Evolutionary conservation across 441 rosid species (phyloP).

Genomic region (Mallotus repandus): DNA sequence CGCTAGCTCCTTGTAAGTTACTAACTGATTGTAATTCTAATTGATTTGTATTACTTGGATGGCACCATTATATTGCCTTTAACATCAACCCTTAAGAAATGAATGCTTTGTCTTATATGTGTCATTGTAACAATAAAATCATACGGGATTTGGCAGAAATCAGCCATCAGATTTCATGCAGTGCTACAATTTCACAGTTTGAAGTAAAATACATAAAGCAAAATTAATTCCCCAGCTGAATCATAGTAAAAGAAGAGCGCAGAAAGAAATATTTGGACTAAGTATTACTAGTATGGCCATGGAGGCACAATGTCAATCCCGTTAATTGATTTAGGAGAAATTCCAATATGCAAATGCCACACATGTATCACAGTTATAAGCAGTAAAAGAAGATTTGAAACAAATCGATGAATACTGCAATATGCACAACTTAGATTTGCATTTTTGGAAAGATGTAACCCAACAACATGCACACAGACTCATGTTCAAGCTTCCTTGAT

Average conservation of each 20-base stretch:
- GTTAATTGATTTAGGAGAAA: too few species aligned
- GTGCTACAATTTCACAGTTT: neutral
- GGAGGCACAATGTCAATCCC: too few species aligned
- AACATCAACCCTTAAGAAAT: neutral
- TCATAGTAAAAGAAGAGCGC: neutral
- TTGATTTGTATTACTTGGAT: neutral
- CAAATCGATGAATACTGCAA: too few species aligned
- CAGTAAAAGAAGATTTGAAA: too few species aligned
- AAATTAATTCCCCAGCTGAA: neutral
- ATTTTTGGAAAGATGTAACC: too few species aligned
- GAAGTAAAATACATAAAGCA: neutral
- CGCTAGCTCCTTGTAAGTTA: neutral
- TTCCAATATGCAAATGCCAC: too few species aligned
- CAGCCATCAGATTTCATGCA: neutral
- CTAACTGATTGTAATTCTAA: neutral
- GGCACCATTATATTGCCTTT: neutral
- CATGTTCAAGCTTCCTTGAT: too few species aligned
- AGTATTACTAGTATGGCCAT: too few species aligned
- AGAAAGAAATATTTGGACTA: too few species aligned
- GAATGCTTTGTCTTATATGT: neutral
- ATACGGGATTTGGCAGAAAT: neutral
- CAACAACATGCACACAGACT: neutral
- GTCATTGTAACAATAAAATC: neutral
- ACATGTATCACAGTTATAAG: too few species aligned
- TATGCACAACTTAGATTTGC: too few species aligned